Conservation (phyloP, 2,329 filamentous ascomycete genomes). For the Dichotomopilus funicola region DNA sequence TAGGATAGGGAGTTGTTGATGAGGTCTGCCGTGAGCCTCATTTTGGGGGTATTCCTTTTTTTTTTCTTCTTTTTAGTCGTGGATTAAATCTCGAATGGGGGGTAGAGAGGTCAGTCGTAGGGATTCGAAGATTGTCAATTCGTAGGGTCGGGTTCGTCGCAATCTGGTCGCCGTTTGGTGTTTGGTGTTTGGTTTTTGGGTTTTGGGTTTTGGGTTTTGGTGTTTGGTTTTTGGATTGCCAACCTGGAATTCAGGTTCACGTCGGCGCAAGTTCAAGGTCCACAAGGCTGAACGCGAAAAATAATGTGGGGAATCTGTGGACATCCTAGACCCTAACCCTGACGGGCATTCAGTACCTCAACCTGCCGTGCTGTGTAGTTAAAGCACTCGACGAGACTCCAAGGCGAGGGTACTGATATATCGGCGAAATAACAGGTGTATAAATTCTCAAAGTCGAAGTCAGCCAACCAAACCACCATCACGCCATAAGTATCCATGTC, state of each 20-base stretch:
- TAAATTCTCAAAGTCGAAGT: too few relatives aligned
- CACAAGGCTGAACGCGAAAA: conserved; percentile 16
- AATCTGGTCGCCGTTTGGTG: not conserved
- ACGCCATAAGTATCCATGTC: not conserved
- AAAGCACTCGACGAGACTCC: too few relatives aligned
- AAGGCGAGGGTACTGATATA: not conserved
- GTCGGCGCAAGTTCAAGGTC: conserved; percentile 1
- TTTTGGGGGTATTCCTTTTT: conserved; percentile 36
- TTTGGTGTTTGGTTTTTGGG: too few relatives aligned
- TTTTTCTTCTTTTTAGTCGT: not conserved
- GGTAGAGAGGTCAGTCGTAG: not conserved
- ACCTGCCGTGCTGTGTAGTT: not conserved
- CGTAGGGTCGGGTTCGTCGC: not conserved
- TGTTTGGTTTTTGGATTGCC: not conserved
- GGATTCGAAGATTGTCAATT: not conserved
- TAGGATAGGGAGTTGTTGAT: conserved; percentile 94
- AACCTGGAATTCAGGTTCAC: not conserved
- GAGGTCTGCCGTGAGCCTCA: conserved; percentile 94
- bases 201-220: too few relatives aligned
- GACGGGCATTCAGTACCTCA: not conserved
- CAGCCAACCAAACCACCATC: not conserved
- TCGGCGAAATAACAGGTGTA: not conserved
- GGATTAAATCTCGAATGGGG: not conserved
- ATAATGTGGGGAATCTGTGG: conserved; percentile 2
- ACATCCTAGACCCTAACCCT: conserved; percentile 6